Evolutionary conservation across 1,284 basidiomycete species (phyloP).

Genomic region (Cutaneotrichosporon daszewskae): DNA sequence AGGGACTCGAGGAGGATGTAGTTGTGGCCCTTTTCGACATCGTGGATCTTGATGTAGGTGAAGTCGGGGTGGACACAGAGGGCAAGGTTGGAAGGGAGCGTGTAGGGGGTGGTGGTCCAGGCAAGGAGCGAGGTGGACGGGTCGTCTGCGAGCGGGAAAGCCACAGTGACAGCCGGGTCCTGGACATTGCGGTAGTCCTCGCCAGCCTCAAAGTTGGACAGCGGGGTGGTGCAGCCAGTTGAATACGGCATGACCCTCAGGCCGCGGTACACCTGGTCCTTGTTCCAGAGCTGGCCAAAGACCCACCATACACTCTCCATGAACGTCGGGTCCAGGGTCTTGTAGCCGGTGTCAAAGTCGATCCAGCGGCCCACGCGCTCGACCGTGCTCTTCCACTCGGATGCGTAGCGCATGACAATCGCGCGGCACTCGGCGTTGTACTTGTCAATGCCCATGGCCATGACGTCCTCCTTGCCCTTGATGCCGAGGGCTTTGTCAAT

Average conservation of each 20-base stretch:
- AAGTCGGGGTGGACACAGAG: conserved; percentile 95
- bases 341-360: conserved; percentile 99
- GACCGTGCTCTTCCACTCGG: conserved; percentile 89
- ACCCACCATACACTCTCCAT: conserved; percentile 99
- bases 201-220: conserved; percentile 98
- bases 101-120: conserved; percentile 99
- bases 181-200: conserved; percentile 88
- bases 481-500: conserved; percentile 97
- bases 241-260: conserved; percentile 98
- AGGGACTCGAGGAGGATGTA: conserved; percentile 90
- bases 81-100: conserved; percentile 88
- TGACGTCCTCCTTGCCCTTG: conserved; percentile 86
- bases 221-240: conserved; percentile 88
- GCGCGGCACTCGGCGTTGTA: conserved; percentile 96
- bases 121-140: conserved; percentile 85
- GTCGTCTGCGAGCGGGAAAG: conserved; percentile 90
- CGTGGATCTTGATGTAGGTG: conserved; percentile 95
- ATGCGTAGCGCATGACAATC: conserved; percentile 96
- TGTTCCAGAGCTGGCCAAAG: conserved; percentile 88
- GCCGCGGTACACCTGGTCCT: conserved; percentile 90
- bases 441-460: conserved; percentile 91
- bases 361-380: conserved; percentile 99
- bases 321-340: conserved; percentile 86
- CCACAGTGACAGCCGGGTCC: conserved; percentile 91
- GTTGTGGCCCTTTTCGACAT: conserved; percentile 78